Base-by-base conservation (phyloP, 2,329 filamentous ascomycete genomes). In the Alternaria longipes region DNA sequence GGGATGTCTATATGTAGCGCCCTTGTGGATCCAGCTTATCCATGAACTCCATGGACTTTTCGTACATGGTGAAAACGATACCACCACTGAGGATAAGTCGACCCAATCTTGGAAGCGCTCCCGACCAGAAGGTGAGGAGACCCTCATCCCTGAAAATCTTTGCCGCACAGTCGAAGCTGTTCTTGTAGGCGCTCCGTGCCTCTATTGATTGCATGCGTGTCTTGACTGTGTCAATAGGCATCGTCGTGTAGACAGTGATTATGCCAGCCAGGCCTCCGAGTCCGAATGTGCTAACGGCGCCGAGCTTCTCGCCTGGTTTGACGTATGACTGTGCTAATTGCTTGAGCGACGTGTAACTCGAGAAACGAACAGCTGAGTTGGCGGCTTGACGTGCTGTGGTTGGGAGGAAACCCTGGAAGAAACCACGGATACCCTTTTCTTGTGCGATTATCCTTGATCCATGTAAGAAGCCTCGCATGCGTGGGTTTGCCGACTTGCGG, bases 21-120 rank as follows among this genome's bases (percentile, higher is more conserved):
- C 89, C 89, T 72, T 96, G 87, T 0, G 95, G 95, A 77, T 99
- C 95, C 54, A 94, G 60, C 74, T 78, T 84, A 72, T 92, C 87
- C 83, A 99, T 88, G 59, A 93, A 72, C 54, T 97, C 94, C 84
- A 98, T 98, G 60, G 90, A 91, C 86, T 97, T 97, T 83, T 98
- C 94, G 78, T 97, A 90, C 87, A 98, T 96, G 22, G 95, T 96
- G 76, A 99, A 99, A 41, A 99, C 95, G 74, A 99, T 97, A 18
- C 95, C 95, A 57, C 95, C 95, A 74, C 93, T 97, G 79, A 98
- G 80, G 42, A 97, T 91, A 69, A 99, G 79, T 59, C 95, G 85
- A 24, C 89, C 94, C 72, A 99, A 80, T 55, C 95, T 85, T 1
- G 95, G 95, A 69, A 98, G 75, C 22, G 95, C 94, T 26, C 95